These are phyloP conservation scores for Aspergillus egyptiacus DNA, from an alignment of 495 filamentous ascomycete species.

Conservation along the genomic window DNA sequence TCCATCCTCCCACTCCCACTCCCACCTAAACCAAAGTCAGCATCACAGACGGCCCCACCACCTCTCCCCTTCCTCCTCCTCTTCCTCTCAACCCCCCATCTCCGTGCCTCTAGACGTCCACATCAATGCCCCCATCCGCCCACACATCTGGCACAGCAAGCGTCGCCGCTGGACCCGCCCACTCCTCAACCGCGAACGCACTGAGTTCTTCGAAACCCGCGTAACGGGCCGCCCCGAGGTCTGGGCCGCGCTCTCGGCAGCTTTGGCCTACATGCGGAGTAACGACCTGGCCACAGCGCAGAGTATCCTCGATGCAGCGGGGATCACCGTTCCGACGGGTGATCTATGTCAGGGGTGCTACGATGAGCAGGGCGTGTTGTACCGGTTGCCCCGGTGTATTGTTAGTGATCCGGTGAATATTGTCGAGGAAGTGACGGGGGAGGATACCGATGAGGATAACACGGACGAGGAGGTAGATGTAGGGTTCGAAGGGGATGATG, in stretches of 20 bases:
- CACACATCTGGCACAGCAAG: slow-evolving; percentile 47
- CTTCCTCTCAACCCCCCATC: slow-evolving; percentile 10
- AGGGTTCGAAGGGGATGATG: slow-evolving; percentile 42
- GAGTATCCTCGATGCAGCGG: slow-evolving; percentile 66
- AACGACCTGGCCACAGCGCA: slow-evolving; percentile 68
- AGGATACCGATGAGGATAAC: slow-evolving; percentile 2
- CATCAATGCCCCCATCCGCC: slow-evolving; percentile 46
- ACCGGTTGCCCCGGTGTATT: slow-evolving; percentile 69
- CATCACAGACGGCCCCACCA: slow-evolving; percentile 9
- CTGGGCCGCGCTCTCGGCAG: slow-evolving; percentile 67
- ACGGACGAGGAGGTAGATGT: slow-evolving; percentile 33
- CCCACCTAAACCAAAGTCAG: background rate
- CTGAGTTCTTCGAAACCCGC: slow-evolving; percentile 77
- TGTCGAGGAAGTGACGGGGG: background rate
- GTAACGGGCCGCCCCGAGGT: slow-evolving; percentile 70
- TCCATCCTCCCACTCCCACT: background rate
- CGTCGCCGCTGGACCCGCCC: slow-evolving; percentile 47
- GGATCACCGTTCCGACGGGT: slow-evolving; percentile 70
- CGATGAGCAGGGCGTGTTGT: slow-evolving; percentile 70
- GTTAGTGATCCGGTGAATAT: slow-evolving; percentile 72
- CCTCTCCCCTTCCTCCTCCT: background rate
- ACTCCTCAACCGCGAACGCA: slow-evolving; percentile 44
- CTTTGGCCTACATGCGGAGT: slow-evolving; percentile 56
- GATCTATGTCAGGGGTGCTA: slow-evolving; percentile 70
- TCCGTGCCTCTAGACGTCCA: slow-evolving; percentile 38